Evolutionary conservation across 2,329 filamentous ascomycete genomes (phyloP).

Genomic region (Xylariaceae sp.): DNA sequence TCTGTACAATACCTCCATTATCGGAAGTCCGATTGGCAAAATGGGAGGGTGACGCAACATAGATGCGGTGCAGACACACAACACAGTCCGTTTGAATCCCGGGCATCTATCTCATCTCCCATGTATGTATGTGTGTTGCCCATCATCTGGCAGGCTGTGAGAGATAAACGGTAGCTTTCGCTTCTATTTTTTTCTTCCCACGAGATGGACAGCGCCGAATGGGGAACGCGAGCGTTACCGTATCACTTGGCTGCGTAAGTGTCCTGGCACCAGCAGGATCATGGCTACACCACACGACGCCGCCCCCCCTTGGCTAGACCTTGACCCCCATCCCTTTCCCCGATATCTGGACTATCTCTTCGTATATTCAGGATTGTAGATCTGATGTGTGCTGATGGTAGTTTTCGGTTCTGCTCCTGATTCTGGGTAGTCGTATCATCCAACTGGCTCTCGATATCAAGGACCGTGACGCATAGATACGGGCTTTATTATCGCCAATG

Average conservation of each 20-base stretch:
- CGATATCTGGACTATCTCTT: too few relatives aligned
- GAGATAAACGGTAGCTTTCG: neutral
- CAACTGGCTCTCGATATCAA: constrained; percentile 3
- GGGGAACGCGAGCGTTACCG: neutral
- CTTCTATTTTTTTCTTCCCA: neutral
- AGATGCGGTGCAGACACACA: neutral
- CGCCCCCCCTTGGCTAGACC: neutral
- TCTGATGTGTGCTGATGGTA: too few relatives aligned
- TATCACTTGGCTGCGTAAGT: neutral
- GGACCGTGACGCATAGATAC: constrained; percentile 1
- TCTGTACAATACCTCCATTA: neutral
- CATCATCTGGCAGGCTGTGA: too few relatives aligned
- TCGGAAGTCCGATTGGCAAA: neutral
- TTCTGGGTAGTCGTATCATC: neutral
- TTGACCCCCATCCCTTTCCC: neutral
- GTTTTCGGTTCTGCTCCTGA: neutral
- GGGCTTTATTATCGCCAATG: neutral
- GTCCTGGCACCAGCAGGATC: neutral
- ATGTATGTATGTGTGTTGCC: neutral
- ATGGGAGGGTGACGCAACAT: neutral
- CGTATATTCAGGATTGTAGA: too few relatives aligned
- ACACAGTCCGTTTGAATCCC: too few relatives aligned
- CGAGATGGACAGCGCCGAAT: neutral
- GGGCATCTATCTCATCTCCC: too few relatives aligned
- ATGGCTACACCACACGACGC: neutral